These are phyloP conservation scores for Irpex sp. DNA, from an alignment of 1,284 basidiomycete species.

Conservation along the genomic window DNA sequence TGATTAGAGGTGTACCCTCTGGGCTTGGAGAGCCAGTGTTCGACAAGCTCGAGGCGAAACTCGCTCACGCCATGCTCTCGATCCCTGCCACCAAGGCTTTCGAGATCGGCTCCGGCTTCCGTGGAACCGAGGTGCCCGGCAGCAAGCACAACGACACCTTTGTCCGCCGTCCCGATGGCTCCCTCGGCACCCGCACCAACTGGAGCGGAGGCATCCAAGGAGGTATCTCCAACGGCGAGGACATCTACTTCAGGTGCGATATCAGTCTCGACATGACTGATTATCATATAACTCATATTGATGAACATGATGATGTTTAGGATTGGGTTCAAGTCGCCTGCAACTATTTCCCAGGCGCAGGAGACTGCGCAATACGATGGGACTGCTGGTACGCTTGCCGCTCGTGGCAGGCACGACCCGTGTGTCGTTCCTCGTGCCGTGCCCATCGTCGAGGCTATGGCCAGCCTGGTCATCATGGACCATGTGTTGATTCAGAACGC, in stretches of 20 bases:
- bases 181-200: conserved; percentile 86
- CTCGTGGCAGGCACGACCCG: conserved; percentile 93
- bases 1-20: conserved; percentile 86
- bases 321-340: conserved; percentile 97
- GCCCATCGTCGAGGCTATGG: conserved; percentile 99
- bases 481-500: conserved; percentile 85
- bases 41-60: conserved; percentile 96
- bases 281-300: neutral
- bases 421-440: conserved; percentile 98
- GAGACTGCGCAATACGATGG: conserved; percentile 92
- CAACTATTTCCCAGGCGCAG: conserved; percentile 95
- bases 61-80: conserved; percentile 97
- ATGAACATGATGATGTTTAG: conserved; percentile 40
- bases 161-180: conserved; percentile 62
- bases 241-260: conserved; percentile 91
- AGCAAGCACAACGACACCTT: conserved; percentile 94
- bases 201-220: conserved; percentile 98
- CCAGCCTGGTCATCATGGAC: conserved; percentile 94
- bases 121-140: conserved; percentile 93
- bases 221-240: conserved; percentile 96
- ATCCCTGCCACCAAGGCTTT: conserved; percentile 99
- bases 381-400: conserved; percentile 81
- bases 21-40: conserved; percentile 98
- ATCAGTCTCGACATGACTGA: neutral
- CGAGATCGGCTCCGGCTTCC: conserved; percentile 97